Base-by-base conservation (phyloP, 805 yeast species). In the Kluyveromyces dobzhanskii region DNA sequence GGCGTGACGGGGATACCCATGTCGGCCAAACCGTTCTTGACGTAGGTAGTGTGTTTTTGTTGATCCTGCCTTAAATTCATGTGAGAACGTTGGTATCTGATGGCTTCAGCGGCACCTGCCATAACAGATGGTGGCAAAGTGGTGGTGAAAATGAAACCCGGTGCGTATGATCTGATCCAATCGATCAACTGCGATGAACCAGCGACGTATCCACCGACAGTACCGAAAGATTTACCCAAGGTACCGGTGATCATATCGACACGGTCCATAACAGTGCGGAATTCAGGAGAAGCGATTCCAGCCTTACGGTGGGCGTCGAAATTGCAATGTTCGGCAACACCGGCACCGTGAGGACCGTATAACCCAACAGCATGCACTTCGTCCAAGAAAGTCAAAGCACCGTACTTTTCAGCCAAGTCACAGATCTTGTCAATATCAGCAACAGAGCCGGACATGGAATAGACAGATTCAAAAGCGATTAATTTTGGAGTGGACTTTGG, bases 341-440 rank as follows among this genome's bases (percentile, higher is more conserved):
- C 99, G 25, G 96, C 98, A 58, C 99, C 99, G 54, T 85, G 95
- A 44, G 99, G 97, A 54, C 99, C 99, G 59, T 92, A 92, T 80
- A 92, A 75, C 40, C 99, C 99, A 34, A 92, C 97, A 26, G 98
- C 97, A 57, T 92, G 99, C 28, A 92, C 99, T 65, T 92, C 99
- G 62, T 92, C 99, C 61, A 92, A 70, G 64, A 92, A 92, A 23
- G 99, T 92, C 53, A 92, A 65, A 34, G 97, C 97, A 45, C 97
- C 97, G 60, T 92, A 92, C 65, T 92, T 86, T 39, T 92, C 96
- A 30, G 99, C 99, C 56, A 92, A 72, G 51, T 88, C 95, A 61
- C 97, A 90, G 49, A 92, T 87, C 45, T 75, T 78, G 54, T 82
- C 85, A 53, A 92, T 92, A 37, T 96, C 96, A 28, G 97, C 83